Conservation (phyloP, 768 basidiomycete species). For the Termitomyces sp. region DNA sequence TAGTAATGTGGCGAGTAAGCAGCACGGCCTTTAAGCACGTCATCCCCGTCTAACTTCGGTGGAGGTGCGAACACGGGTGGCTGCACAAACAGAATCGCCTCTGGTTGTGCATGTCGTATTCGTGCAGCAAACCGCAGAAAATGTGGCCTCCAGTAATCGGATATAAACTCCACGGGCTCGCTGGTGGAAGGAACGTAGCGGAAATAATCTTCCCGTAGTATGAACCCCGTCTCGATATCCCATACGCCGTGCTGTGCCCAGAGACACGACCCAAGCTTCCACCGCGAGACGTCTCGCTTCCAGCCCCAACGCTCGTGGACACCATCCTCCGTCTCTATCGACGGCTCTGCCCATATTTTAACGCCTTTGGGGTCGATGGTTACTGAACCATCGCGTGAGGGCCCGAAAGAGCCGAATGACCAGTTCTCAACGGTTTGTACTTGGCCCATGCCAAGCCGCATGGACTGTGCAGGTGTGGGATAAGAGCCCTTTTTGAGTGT, state of each 20-base stretch:
- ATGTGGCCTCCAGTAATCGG: conserved; percentile 79
- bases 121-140: conserved; percentile 51
- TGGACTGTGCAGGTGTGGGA: conserved; percentile 80
- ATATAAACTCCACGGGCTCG: conserved; percentile 59
- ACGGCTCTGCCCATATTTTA: conserved; percentile 71
- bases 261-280: conserved; percentile 74
- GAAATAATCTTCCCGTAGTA: conserved; percentile 80
- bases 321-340: conserved; percentile 35
- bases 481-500: conserved; percentile 82
- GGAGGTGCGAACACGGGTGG: conserved; percentile 88
- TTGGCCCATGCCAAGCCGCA: conserved; percentile 87
- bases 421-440: conserved; percentile 80
- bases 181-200: conserved; percentile 36
- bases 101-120: conserved; percentile 68
- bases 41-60: conserved; percentile 52
- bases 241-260: conserved; percentile 93
- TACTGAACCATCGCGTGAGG: conserved; percentile 65
- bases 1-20: conserved; percentile 87
- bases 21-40: conserved; percentile 57
- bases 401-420: conserved; percentile 78
- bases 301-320: conserved; percentile 77
- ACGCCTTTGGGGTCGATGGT: conserved; percentile 82
- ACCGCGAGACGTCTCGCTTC: conserved; percentile 59
- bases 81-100: conserved; percentile 86
- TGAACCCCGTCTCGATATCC: conserved; percentile 66